A percentile compares a stretch with the other conserved stretches of the same genome.
phyloP scores from a whole-genome alignment of 106 monocot species.

The Allium fistulosum region DNA sequence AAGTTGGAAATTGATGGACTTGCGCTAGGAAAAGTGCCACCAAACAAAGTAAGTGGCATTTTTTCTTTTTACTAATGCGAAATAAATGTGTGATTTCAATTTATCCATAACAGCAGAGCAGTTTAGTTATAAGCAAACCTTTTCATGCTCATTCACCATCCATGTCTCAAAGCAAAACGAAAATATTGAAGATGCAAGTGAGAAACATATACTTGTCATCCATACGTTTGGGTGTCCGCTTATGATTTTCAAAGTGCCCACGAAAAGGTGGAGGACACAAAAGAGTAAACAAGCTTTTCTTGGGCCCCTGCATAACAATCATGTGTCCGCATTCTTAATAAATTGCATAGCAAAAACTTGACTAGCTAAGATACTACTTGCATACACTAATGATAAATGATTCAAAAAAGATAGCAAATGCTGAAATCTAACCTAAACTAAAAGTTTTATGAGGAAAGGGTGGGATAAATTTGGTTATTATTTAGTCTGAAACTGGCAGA shows the following conservation, averaged over 20 bases:
- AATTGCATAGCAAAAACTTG: neutral
- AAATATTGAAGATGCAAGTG: constrained; percentile 68
- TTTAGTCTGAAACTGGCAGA: neutral
- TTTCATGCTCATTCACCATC: constrained; percentile 87
- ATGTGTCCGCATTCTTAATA: neutral
- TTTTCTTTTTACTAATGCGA: no score
- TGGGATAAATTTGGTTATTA: neutral
- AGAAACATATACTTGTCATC: constrained; percentile 37
- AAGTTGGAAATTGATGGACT: neutral
- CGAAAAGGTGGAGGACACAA: constrained; percentile 64
- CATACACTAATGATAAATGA: neutral
- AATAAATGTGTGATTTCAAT: no score
- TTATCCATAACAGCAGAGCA: neutral
- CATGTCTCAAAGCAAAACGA: constrained; percentile 87
- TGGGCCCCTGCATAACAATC: constrained; percentile 46
- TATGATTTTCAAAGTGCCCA: constrained; percentile 47
- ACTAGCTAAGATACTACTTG: neutral
- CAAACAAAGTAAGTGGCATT: no score
- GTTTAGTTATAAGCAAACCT: constrained; percentile 42
- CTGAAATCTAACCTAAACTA: no score
- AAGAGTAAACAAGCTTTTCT: constrained; percentile 65
- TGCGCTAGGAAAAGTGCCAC: neutral
- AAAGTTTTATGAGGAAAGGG: no score
- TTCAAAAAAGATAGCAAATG: neutral
- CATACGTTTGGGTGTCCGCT: constrained; percentile 45